Evolutionary conservation across 139 green algal genomes (phyloP).

Genomic region (Chlorella sp.): DNA sequence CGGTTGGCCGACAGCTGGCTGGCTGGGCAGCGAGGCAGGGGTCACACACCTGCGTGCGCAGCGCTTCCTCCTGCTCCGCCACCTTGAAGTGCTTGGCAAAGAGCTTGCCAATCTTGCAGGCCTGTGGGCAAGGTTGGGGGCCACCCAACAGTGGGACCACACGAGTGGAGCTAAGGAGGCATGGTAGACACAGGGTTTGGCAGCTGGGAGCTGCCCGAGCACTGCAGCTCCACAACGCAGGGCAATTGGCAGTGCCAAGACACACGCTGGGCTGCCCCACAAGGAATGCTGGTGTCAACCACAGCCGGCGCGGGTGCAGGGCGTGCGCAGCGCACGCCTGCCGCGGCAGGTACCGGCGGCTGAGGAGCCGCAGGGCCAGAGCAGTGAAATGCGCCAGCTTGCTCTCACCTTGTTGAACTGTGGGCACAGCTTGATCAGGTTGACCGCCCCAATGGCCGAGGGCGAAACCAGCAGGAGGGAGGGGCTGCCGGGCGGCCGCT

Average conservation of each 20-base stretch:
- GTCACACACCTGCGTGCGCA: conserved; percentile 7
- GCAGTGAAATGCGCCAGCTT: neutral
- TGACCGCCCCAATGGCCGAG: conserved; percentile 15
- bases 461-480: conserved; percentile 36
- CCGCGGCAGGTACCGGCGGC: too few species aligned
- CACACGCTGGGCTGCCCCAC: too few species aligned
- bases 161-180: neutral
- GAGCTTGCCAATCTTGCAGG: conserved; percentile 58
- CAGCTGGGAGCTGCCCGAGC: too few species aligned
- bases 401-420: conserved; percentile 24
- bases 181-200: too few species aligned
- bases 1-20: too few species aligned
- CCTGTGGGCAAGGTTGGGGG: conserved; percentile 28
- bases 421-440: conserved; percentile 40
- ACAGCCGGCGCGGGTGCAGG: neutral
- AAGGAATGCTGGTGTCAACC: too few species aligned
- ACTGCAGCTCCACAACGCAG: too few species aligned
- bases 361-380: too few species aligned
- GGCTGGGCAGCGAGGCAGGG: too few species aligned
- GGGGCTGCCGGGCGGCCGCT: neutral
- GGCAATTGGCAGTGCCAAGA: too few species aligned
- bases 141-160: too few species aligned
- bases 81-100: conserved; percentile 73
- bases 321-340: too few species aligned
- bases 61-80: conserved; percentile 50